Conservation (phyloP, 2,329 filamentous ascomycete genomes). For the Aureobasidium subglaciale region DNA sequence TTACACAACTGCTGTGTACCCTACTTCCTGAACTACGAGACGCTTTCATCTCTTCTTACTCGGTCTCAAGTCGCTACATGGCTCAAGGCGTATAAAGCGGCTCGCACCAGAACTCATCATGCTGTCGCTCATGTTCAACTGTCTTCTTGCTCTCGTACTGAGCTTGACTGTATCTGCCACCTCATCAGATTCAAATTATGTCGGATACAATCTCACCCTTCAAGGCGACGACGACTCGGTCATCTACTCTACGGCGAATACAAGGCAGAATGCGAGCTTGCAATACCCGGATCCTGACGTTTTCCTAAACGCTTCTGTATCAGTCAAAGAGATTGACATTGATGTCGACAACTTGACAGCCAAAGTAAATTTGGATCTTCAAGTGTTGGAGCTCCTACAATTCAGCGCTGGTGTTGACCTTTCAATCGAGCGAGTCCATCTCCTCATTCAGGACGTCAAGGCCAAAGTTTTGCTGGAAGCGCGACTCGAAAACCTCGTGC, state of each 20-base stretch:
- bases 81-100: too few relatives aligned
- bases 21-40: too few relatives aligned
- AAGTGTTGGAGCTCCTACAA: slow-evolving; percentile 51
- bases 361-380: slow-evolving; percentile 53
- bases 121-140: slow-evolving; percentile 8
- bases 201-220: slow-evolving; percentile 27
- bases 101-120: too few relatives aligned
- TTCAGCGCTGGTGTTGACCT: slow-evolving; percentile 57
- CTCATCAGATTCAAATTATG: slow-evolving; percentile 26
- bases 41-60: too few relatives aligned
- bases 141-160: slow-evolving; percentile 8
- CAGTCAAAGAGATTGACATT: slow-evolving; percentile 52
- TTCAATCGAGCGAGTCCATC: slow-evolving; percentile 49
- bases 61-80: too few relatives aligned
- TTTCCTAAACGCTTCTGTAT: slow-evolving; percentile 52
- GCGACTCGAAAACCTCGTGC: slow-evolving; percentile 51
- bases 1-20: too few relatives aligned
- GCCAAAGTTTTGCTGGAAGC: slow-evolving; percentile 55
- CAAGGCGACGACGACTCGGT: slow-evolving; percentile 29
- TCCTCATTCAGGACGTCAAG: slow-evolving; percentile 52
- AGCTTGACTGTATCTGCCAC: slow-evolving; percentile 11
- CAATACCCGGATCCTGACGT: slow-evolving; percentile 49
- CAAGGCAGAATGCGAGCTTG: slow-evolving; percentile 29
- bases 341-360: slow-evolving; percentile 54
- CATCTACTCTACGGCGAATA: slow-evolving; percentile 39